Evolutionary conservation across 73 alveolate genomes (phyloP).

Genomic region (Paramecium primaurelia): DNA sequence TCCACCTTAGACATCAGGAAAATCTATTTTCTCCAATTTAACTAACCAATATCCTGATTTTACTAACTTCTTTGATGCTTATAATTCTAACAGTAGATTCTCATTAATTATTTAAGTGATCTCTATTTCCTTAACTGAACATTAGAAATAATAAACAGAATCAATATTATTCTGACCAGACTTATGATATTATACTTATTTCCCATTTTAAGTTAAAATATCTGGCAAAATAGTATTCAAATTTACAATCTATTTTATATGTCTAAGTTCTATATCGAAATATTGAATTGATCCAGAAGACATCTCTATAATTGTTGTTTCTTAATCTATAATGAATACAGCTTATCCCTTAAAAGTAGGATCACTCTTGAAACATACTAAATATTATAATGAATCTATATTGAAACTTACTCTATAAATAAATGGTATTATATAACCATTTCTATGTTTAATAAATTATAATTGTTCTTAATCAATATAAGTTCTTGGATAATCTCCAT

Average conservation of each 20-base stretch:
- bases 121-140: neutral
- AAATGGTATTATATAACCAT: conserved; percentile 51
- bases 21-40: neutral
- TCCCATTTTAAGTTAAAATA: neutral
- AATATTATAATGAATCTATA: neutral
- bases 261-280: conserved; percentile 35
- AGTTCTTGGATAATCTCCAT: neutral
- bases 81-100: neutral
- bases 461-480: conserved; percentile 40
- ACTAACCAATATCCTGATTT: conserved; percentile 3
- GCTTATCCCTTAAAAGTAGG: neutral
- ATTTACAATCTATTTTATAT: neutral
- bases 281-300: conserved; percentile 42
- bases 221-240: neutral
- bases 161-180: neutral
- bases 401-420: conserved; percentile 3
- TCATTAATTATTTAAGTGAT: neutral
- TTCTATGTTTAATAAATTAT: conserved; percentile 18
- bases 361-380: conserved; percentile 30
- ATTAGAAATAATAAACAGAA: neutral
- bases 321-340: neutral
- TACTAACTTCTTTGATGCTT: neutral
- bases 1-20: neutral
- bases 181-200: neutral
- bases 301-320: neutral